These are phyloP conservation scores for Trametes sanguinea DNA, from an alignment of 768 basidiomycete species.

Conservation along the genomic window DNA sequence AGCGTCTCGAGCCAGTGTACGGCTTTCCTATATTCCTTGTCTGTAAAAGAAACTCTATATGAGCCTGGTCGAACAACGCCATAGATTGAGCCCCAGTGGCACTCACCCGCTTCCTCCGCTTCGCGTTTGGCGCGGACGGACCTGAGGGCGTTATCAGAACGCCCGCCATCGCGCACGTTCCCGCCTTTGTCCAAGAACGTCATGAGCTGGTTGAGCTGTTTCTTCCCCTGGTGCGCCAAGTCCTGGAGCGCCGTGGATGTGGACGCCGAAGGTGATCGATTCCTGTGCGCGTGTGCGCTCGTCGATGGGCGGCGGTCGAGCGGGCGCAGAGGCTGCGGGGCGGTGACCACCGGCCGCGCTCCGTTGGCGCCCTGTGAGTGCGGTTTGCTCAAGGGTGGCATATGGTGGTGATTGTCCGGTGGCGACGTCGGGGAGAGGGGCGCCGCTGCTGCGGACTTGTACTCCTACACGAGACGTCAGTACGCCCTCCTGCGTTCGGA, in stretches of 20 bases:
- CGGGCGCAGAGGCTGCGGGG: constrained; percentile 74
- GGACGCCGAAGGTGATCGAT: constrained; percentile 68
- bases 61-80: background rate
- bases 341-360: constrained; percentile 57
- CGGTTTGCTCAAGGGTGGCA: constrained; percentile 37
- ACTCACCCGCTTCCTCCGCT: constrained; percentile 84
- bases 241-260: constrained; percentile 83
- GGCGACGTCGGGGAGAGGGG: constrained; percentile 35
- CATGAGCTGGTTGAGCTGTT: constrained; percentile 82
- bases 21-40: constrained; percentile 87
- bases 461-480: constrained; percentile 50
- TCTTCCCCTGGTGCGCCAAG: constrained; percentile 88
- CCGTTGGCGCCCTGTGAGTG: constrained; percentile 42
- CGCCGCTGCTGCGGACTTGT: constrained; percentile 57
- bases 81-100: background rate
- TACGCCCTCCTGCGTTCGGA: background rate
- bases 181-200: constrained; percentile 81
- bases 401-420: constrained; percentile 32
- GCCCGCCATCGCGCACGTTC: constrained; percentile 62
- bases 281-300: constrained; percentile 52
- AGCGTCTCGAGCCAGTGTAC: constrained; percentile 94
- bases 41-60: constrained; percentile 39
- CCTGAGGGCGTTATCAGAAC: constrained; percentile 66
- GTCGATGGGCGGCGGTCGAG: constrained; percentile 75
- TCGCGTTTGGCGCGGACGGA: constrained; percentile 85